Conservation (phyloP, 176 grass and related monocot species). For the Alloteropsis semialata region DNA sequence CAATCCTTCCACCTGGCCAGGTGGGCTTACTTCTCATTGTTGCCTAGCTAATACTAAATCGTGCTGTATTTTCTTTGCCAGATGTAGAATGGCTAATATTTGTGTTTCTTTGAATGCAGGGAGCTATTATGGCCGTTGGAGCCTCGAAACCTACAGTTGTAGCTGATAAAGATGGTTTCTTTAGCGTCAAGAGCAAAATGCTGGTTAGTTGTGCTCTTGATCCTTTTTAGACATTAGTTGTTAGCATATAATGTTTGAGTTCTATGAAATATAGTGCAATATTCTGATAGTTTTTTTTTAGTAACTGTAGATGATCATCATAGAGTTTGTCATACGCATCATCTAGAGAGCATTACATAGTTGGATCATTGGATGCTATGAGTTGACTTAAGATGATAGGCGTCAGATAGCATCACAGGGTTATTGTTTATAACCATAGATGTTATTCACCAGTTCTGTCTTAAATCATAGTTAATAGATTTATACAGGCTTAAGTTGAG, state of each 20-base stretch:
- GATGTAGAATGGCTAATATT: neutral
- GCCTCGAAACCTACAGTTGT: constrained; percentile 84
- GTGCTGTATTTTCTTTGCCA: neutral
- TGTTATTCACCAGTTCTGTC: neutral
- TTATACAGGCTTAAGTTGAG: neutral
- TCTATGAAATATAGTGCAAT: neutral
- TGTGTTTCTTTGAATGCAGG: constrained; percentile 45
- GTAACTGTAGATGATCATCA: neutral
- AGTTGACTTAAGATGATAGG: neutral
- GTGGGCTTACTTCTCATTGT: constrained; percentile 31
- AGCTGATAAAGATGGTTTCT: constrained; percentile 77
- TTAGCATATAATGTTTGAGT: neutral
- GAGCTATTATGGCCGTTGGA: constrained; percentile 97
- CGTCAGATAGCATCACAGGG: neutral
- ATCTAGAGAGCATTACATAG: neutral
- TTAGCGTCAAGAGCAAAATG: constrained; percentile 97
- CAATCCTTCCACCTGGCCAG: constrained; percentile 99
- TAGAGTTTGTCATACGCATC: neutral
- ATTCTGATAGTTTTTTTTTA: neutral
- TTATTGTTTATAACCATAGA: neutral
- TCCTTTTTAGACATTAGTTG: neutral
- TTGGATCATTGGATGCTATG: neutral
- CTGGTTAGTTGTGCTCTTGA: constrained; percentile 47
- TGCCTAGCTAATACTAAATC: neutral
- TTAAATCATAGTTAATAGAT: neutral